phyloP scores from a whole-genome alignment of 1,139 yeast genomes.

The Geotrichum klebahnii region DNA sequence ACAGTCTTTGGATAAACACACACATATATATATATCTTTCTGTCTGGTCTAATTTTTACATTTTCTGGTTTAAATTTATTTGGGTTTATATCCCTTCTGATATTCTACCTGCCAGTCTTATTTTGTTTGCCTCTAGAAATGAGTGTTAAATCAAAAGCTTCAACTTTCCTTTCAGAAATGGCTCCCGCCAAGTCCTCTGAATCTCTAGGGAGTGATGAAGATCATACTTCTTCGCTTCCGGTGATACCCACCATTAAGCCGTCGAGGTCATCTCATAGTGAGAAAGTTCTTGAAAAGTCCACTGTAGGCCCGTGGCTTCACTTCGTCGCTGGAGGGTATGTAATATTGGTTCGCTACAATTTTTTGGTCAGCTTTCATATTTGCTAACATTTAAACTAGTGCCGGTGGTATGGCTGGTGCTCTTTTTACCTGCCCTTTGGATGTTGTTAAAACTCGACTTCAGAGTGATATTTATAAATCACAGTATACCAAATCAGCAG shows the following conservation, averaged over 20 bases:
- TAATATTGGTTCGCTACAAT: constrained; percentile 1
- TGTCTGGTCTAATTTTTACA: neutral
- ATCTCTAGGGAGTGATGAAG: constrained; percentile 20
- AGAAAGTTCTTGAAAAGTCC: constrained; percentile 23
- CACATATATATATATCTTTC: neutral
- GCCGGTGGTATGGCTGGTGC: constrained; percentile 98
- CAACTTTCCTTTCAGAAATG: neutral
- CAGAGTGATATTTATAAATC: constrained; percentile 73
- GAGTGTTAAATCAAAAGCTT: neutral
- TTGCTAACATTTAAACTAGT: neutral
- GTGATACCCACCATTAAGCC: constrained; percentile 18
- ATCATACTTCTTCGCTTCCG: constrained; percentile 13
- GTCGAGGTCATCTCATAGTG: constrained; percentile 11
- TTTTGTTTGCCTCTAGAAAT: neutral
- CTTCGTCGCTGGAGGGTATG: constrained; percentile 90
- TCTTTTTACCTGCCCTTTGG: constrained; percentile 86
- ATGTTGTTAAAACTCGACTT: constrained; percentile 90
- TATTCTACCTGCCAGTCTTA: neutral
- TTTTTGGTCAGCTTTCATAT: neutral
- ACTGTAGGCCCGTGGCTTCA: constrained; percentile 83
- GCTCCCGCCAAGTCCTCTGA: neutral
- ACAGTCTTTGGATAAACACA: neutral
- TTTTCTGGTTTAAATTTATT: neutral
- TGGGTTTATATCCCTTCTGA: neutral
- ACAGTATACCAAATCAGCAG: constrained; percentile 22